Evolutionary conservation across 352 stramenopile species (phyloP), one percentile per base, ranked within the genome.

Genomic region (Pythium monospermum): DNA sequence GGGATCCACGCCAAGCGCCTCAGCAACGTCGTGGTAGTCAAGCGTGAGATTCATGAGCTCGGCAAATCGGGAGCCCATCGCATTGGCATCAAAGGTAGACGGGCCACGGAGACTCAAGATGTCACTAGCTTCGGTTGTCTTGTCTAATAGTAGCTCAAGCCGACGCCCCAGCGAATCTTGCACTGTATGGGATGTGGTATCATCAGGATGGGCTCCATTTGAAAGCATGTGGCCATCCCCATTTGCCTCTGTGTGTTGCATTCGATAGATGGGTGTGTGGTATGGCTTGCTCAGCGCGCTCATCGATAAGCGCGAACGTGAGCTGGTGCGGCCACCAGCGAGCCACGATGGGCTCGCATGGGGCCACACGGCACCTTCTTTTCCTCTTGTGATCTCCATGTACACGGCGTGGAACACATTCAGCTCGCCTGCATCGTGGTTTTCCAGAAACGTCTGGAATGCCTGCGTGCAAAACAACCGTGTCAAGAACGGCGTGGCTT

Each of bases 361-460:
- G 1, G 55, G 55, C 55, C 55, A 63, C 13, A 41, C 25, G 18
- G 48, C 18, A 11, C 2, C 15, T 40, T 85, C 72, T 40, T 82
- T 87, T 0, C 64, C 62, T 11, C 82, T 67, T 18, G 71, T 71
- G 19, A 91, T 62, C 4, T 72, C 76, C 21, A 84, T 30, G 38
- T 93, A 89, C 6, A 90, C 66, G 5, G 76, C 80, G 57, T 93
- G 80, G 35, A 93, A 93, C 6, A 87, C 71, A 30, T 76, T 83
- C 12, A 93, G 49, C n/a, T 87, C 77, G 16, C 61, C 57, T 5
- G 64, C 73, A 50, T 75, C 83, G 47, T 93, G 83, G 30, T 67
- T 91, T 51, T 93, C 83, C 0, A 93, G 63, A 69, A 93, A 93
- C 2, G 73, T 46, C 42, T 93, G 80, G 44, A 91, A 93, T 5